Base-by-base conservation (phyloP, 1,284 basidiomycete species). In the Boletellus deceptivus region DNA sequence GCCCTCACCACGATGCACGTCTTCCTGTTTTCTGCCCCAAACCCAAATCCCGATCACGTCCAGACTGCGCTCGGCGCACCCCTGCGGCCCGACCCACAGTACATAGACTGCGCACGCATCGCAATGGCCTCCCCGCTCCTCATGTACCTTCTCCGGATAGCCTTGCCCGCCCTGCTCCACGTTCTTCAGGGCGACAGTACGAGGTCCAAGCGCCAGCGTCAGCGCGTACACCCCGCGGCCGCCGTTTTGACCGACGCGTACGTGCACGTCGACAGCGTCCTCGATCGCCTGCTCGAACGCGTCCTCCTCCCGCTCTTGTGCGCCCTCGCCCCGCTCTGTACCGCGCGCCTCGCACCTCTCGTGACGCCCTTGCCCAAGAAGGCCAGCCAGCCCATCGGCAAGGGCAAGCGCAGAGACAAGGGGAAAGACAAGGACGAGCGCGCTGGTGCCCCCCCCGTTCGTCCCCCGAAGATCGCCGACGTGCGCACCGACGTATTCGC, bases 301-400 rank as follows among this genome's bases (percentile, higher is more conserved):
- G 8, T 65, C n/a, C 55, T 64, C 17, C 52, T 64, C 10, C 50
- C 55, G 7, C 55, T 61, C 25, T 29, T 68, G n/a, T 62, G 57
- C 2, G 46, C 62, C 34, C 24, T 64, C 31, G n/a, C 18, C 1
- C 55, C 61, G 1, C 49, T 67, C 6, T 67, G 56, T 41, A 45
- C 33, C 14, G 48, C 54, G 16, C 63, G 47, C n/a, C 47, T 66
- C 22, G 49, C 51, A 2, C 45, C 45, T 1, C 52, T 64, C 17
- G 35, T 56, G 16, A 3, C 48, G 3, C n/a, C 17, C 4, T 1
- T 48, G 0, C 46, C 45, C 31, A 65, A 46, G 20, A 50, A 44
- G 35, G 3, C 37, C 33, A 10, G 31, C 22, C 43, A 38, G 24
- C 13, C 31, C 24, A 18, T 25, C 37, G 20, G 16, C 29, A 50